Conservation (phyloP, 2,329 filamentous ascomycete species). For the Chrysosporium queenslandicum region DNA sequence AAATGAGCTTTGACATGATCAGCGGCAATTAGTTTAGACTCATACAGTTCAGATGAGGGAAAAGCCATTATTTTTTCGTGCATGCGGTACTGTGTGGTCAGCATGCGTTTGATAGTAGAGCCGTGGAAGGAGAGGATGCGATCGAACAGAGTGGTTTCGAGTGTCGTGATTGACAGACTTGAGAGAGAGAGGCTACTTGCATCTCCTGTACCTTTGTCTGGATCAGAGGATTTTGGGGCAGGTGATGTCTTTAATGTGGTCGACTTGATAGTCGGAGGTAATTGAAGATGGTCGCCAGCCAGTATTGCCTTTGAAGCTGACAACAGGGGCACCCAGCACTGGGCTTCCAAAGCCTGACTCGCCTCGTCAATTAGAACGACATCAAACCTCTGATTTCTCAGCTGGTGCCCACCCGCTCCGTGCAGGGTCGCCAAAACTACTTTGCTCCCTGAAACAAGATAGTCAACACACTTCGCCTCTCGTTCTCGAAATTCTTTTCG, state of each 20-base stretch:
- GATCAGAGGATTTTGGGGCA: constrained; percentile 25
- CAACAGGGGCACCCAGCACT: constrained; percentile 89
- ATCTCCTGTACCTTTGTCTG: constrained; percentile 22
- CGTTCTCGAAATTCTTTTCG: constrained; percentile 80
- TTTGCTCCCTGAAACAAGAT: constrained; percentile 64
- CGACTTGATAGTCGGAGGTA: constrained; percentile 91
- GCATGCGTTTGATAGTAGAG: constrained; percentile 75
- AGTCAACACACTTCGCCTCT: constrained; percentile 69
- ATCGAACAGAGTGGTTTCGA: constrained; percentile 91
- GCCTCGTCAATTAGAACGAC: constrained; percentile 94
- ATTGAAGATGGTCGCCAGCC: constrained; percentile 86
- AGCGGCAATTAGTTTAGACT: constrained; percentile 67
- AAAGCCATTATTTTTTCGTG: constrained; percentile 93
- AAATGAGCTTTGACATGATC: constrained; percentile 66
- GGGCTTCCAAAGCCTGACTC: constrained; percentile 87
- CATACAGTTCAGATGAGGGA: constrained; percentile 81
- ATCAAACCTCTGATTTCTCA: constrained; percentile 73
- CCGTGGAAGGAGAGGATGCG: constrained; percentile 75
- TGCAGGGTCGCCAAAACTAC: constrained; percentile 90
- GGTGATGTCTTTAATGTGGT: neutral
- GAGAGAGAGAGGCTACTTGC: constrained; percentile 21
- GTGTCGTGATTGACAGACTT: constrained; percentile 31
- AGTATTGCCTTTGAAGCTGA: constrained; percentile 73
- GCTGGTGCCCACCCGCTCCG: constrained; percentile 75
- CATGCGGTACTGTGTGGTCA: constrained; percentile 97